Base-by-base conservation (phyloP, 768 basidiomycete genomes). In the Pisolithus tinctorius region DNA sequence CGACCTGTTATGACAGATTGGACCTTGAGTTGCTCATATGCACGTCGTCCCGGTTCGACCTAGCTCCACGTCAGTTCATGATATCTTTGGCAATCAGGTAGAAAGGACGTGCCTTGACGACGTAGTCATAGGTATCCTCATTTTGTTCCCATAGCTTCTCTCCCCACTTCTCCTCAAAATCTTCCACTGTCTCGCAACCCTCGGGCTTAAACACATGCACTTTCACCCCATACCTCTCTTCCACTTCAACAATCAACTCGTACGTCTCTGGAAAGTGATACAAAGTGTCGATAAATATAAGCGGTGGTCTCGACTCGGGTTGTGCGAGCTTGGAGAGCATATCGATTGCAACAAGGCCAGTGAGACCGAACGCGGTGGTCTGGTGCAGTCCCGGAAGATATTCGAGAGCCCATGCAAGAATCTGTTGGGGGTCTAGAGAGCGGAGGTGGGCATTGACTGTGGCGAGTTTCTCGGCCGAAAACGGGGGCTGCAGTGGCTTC, bases 201-300 rank as follows among this genome's bases (percentile, higher is more conserved):
- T 79, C 77, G 8, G 96, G 95, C 57, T 76, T 85, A 73, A 83
- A 96, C 6, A 89, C 80, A 64, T 85, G 78, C 4, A 97, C 73
- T 4, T 78, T 76, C 37, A 82, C 73, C n/a, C 74, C 73, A 66
- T 98, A 99, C 54, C 74, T 80, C 58, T 74, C 66, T 61, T 84
- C 81, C 16, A 93, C 89, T n/a, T 84, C 82, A 36, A 85, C 80
- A 9, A 94, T 86, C 42, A 99, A 84, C 51, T 84, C 83, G 61
- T 96, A 86, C 4, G 95, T 98, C 72, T 97, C 91, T 4, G 75
- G 73, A 70, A 99, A 99, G 72, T 98, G 96, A 65, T 97, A 93
- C 13, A 98, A 76, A 0, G 96, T 98, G 72, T 99, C 94, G 64
- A 97, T 71, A 73, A 99, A 98, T 72, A 98, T 93, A 17, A 97